These are phyloP conservation scores for Fusarium floridanum DNA, from an alignment of 2,329 filamentous ascomycete species.

Conservation along the genomic window DNA sequence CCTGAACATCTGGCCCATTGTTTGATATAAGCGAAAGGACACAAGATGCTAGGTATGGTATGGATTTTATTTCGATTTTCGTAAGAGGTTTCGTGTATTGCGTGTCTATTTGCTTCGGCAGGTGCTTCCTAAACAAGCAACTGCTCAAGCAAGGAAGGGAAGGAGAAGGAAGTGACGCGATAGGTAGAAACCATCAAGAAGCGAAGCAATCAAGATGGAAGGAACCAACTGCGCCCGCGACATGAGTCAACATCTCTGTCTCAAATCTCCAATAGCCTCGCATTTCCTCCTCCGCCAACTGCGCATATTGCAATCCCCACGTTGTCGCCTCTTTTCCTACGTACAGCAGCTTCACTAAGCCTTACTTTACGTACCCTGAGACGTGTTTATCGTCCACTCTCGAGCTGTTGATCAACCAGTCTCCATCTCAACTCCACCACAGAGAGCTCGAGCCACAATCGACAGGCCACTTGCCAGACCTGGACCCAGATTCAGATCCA, in stretches of 20 bases:
- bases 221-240: constrained; percentile 5
- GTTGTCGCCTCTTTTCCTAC: constrained; percentile 5
- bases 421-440: constrained; percentile 30
- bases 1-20: not conserved
- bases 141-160: not conserved
- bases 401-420: constrained; percentile 32
- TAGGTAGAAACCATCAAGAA: constrained; percentile 6
- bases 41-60: not conserved
- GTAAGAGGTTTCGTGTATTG: not conserved
- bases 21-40: not conserved
- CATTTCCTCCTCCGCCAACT: constrained; percentile 10
- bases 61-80: not conserved
- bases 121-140: constrained; percentile 5
- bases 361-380: constrained; percentile 27
- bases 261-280: not conserved
- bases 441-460: constrained; percentile 39
- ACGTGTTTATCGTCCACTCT: constrained; percentile 21
- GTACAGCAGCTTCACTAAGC: constrained; percentile 21
- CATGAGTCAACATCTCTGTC: not conserved
- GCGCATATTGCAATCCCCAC: constrained; percentile 15
- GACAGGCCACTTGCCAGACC: constrained; percentile 34
- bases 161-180: not conserved
- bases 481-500: constrained; percentile 45
- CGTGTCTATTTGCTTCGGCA: constrained; percentile 19
- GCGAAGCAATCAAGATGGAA: constrained; percentile 20